Evolutionary conservation across 371 early-diverging fungal genomes (phyloP), one percentile per base, ranked within the genome.

Genomic region (Capillidium rhysosporum): DNA sequence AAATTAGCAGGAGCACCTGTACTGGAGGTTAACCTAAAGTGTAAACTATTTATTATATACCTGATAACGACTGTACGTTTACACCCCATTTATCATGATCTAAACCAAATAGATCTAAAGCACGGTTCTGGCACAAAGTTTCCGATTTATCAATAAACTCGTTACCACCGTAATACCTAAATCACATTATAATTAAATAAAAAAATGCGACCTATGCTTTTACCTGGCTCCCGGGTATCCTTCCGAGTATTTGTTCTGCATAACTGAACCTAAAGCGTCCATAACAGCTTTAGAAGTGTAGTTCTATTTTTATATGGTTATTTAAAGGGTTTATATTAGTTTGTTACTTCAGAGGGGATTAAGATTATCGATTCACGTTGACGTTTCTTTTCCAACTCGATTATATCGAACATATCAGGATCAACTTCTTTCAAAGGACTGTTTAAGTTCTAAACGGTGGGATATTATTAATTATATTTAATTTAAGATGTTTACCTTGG

Each of bases 161-260:
- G 66, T 97, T 99, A 57, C 99, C 99, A 59, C 98, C 99, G 67
- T 99, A 99, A 77, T 99, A 99, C 65, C n/a, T 45, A 12, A 31
- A 38, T 28, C 12, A 24, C 12, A 55, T 2, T 29, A 24, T 20
- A 43, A 7, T 26, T 31, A 14, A 48, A 0, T 1, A 24, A 20
- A 39, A 20, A 40, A n/a, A 49, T 39, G 29, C 44, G 57, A 31
- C 52, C 23, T 40, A 29, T 7, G 40, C 18, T 41, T 21, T 56
- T 68, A 80, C 69, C 96, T 82, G 31, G 90, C 92, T 31, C 88
- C 87, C 10, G 94, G 94, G 70, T 93, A 94, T 34, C 99, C 99
- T 72, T 99, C 99, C 10, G 96, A 94, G 73, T 99, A 99, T 71
- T 98, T 99, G 84, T 98, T 98, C 67, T 94, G 95, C 82, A 98